Base-by-base conservation (phyloP, 2,329 filamentous ascomycete genomes). In the Alternaria longipes region DNA sequence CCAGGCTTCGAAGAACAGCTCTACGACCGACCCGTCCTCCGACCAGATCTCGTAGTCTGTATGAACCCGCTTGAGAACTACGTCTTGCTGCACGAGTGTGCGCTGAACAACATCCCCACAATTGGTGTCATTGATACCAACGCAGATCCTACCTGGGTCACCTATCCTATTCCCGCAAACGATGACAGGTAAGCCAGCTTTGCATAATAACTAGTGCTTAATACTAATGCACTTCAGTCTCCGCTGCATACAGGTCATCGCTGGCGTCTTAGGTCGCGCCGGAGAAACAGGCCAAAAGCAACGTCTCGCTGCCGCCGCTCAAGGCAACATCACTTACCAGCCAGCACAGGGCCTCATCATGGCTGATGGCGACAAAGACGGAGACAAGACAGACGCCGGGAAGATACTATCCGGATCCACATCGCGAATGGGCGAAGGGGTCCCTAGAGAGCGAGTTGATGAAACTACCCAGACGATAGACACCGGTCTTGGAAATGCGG, bases 71-170 rank as follows among this genome's bases (percentile, higher is more conserved):
- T 94, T 59, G 95, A 99, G 84, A 98, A 99, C 79, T 92, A 91
- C 74, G 89, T 93, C 7, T 78, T 97, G 77, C 83, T 99, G 74
- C 93, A 95, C 79, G 95, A 99, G 83, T 98, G 95, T 78, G 92
- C 91, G 0, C 78, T 93, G 59, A 90, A 92, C 76, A 92, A 90
- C 74, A 91, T 99, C 59, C 95, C 95, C 1, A 98, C 95, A 0
- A 95, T 99, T 73, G 95, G 94, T 47, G 85, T 99, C 59, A 91
- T 98, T 68, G 95, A 99, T 79, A 98, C 95, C 1, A 91, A 99
- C 79, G 90, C 89, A 3, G 91, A 98, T 79, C 92, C 95, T 0
- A 92, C 92, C 0, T 94, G 92, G 88, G 93, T 98, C 52, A 98
- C 95, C 4, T 99, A 99, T 77, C 91, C 92, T 14, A 97, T 99